phyloP scores from a whole-genome alignment of 2,329 filamentous ascomycete genomes.

The Xylariaceae sp. region DNA sequence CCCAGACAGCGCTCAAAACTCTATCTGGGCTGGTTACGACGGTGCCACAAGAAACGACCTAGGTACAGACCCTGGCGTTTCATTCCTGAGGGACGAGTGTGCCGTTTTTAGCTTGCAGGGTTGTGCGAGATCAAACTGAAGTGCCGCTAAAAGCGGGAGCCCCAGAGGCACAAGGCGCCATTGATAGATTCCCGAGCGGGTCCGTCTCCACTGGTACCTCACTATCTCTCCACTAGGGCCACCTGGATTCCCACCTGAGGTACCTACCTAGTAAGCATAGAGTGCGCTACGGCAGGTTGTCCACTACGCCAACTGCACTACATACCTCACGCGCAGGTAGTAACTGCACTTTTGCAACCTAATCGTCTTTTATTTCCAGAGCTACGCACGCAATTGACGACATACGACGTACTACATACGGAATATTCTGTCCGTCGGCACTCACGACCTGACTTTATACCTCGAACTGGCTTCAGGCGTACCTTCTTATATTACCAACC shows the following conservation, averaged over 20 bases:
- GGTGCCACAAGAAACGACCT: not conserved
- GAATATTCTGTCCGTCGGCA: too few species aligned
- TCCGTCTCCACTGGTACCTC: not conserved
- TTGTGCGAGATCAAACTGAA: constrained; percentile 5
- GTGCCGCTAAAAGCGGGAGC: constrained; percentile 23
- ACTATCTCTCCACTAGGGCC: not conserved
- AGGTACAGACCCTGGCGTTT: constrained; percentile 12
- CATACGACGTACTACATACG: too few species aligned
- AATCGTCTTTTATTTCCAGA: too few species aligned
- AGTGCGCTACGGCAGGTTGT: too few species aligned
- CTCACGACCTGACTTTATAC: too few species aligned
- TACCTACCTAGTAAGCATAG: not conserved
- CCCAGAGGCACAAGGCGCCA: constrained; percentile 11
- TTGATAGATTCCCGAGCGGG: constrained; percentile 12
- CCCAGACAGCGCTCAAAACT: not conserved
- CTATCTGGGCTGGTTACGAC: not conserved
- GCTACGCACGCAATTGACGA: too few species aligned
- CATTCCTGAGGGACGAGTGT: constrained; percentile 5
- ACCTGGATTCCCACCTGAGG: not conserved
- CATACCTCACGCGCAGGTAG: too few species aligned
- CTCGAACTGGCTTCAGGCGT: too few species aligned
- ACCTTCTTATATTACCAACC: too few species aligned
- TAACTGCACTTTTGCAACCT: too few species aligned
- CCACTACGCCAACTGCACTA: too few species aligned
- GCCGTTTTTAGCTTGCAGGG: constrained; percentile 8